Base-by-base conservation (phyloP, 176 grass and related monocot genomes). In the Hordeum marinum region DNA sequence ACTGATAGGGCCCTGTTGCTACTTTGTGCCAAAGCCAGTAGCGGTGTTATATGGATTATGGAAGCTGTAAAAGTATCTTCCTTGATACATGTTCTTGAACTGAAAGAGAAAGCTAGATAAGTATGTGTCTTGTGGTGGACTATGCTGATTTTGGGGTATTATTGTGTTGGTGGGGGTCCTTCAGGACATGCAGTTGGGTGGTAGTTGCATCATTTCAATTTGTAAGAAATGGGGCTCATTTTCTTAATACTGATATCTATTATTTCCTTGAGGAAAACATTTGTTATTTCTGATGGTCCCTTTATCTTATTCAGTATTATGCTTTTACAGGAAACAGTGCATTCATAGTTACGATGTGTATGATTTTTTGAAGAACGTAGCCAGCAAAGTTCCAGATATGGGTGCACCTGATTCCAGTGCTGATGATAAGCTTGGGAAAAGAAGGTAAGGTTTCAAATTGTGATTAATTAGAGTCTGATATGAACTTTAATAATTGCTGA, bases 281-380 rank as follows among this genome's bases (percentile, higher is more conserved):
- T n/a, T 82, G 24, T 64, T 48, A 3, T 84, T 39, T 35, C 31
- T 25, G 29, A 83, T 37, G 35, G 46, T 64, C 41, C 55, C 35
- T 13, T 74, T 68, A 21, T 55, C 46, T 82, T 27, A 79, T 73
- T 79, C 21, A 59, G 0, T 69, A 82, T 70, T 87, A 86, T 76
- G 29, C 68, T 23, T 89, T 63, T 85, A 72, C 89, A 98, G 96
- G 90, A 98, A 95, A 68, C 87, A 95, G 39, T 98, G 93, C 72
- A 90, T 98, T 58, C 94, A 98, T 50, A 82, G 7, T 8, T 94
- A 92, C n/a, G 93, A 89, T 72, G 96, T 90, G 66, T 98, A 94
- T 82, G 96, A 98, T 93, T 98, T 98, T 88, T 92, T 98, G 87
- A 98, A 50, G 68, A 94, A 95, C 82, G 89, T 95, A 40, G 84